Evolutionary conservation across 1,284 basidiomycete species (phyloP).

Genomic region (Malassezia japonica): DNA sequence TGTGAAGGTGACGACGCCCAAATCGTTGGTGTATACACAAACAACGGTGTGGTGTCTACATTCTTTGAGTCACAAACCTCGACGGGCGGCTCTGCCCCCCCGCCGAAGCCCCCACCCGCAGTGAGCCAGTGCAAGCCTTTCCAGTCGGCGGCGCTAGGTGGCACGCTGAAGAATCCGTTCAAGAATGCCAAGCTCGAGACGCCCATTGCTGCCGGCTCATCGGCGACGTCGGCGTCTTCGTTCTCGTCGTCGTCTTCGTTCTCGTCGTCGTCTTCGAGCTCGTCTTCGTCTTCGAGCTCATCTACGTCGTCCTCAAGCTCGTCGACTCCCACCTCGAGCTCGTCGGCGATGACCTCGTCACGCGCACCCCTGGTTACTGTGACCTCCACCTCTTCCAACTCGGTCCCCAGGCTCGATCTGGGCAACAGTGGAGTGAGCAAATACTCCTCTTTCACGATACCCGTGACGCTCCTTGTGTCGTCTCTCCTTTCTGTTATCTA

Average conservation of each 20-base stretch:
- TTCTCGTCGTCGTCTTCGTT: background rate
- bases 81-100: background rate
- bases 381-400: background rate
- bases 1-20: slow-evolving; percentile 32
- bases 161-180: slow-evolving; percentile 6
- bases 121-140: slow-evolving; percentile 7
- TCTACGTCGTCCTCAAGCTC: background rate
- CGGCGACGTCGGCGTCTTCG: background rate
- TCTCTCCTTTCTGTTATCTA: no score
- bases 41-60: slow-evolving; percentile 21
- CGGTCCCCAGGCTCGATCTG: background rate
- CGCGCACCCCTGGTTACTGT: background rate
- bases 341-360: background rate
- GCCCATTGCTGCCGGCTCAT: background rate
- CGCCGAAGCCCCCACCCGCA: slow-evolving; percentile 4
- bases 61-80: slow-evolving; percentile 32
- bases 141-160: slow-evolving; percentile 1
- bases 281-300: background rate
- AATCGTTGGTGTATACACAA: slow-evolving; percentile 35
- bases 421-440: background rate
- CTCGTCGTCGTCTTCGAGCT: background rate
- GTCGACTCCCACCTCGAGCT: background rate
- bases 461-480: background rate
- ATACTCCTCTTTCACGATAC: background rate
- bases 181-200: background rate